A percentile compares a stretch with the other conserved stretches of the same genome.
Conservation (phyloP, 768 basidiomycete species). For the Auricularia heimuer region DNA sequence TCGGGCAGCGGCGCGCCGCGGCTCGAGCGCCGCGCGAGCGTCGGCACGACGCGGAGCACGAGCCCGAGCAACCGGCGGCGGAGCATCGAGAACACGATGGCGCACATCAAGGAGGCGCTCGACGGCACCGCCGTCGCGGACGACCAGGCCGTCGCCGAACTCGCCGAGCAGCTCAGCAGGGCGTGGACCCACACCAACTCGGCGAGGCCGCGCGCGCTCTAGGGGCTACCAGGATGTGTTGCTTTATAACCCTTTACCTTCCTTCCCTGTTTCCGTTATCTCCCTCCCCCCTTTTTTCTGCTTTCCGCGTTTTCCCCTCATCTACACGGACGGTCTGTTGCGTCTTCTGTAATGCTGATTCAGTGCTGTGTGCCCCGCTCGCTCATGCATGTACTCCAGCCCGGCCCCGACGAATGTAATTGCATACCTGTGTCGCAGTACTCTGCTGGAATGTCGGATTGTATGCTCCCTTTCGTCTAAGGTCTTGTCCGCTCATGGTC, state of each 20-base stretch:
- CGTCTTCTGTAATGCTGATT: too few species aligned
- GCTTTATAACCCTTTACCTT: background rate
- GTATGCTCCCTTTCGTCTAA: too few species aligned
- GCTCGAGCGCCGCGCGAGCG: constrained; percentile 24
- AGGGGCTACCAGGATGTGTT: background rate
- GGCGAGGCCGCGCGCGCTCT: background rate
- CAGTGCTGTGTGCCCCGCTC: too few species aligned
- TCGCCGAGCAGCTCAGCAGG: background rate
- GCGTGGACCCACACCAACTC: background rate
- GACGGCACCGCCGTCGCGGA: constrained; percentile 29
- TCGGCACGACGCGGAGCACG: constrained; percentile 32
- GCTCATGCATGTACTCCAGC: too few species aligned
- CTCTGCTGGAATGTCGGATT: too few species aligned
- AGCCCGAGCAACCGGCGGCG: constrained; percentile 31
- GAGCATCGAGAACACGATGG: constrained; percentile 34
- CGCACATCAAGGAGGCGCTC: constrained; percentile 34
- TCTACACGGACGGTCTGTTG: too few species aligned
- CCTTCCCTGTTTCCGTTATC: background rate
- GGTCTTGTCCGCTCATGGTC: too few species aligned
- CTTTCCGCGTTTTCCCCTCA: too few species aligned
- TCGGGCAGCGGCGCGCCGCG: background rate
- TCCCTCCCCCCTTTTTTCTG: too few species aligned
- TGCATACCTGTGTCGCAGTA: too few species aligned
- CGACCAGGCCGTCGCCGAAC: background rate
- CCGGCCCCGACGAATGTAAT: too few species aligned